These are phyloP conservation scores for Pseudozyma sp. DNA, from an alignment of 1,284 basidiomycete genomes.

Conservation along the genomic window DNA sequence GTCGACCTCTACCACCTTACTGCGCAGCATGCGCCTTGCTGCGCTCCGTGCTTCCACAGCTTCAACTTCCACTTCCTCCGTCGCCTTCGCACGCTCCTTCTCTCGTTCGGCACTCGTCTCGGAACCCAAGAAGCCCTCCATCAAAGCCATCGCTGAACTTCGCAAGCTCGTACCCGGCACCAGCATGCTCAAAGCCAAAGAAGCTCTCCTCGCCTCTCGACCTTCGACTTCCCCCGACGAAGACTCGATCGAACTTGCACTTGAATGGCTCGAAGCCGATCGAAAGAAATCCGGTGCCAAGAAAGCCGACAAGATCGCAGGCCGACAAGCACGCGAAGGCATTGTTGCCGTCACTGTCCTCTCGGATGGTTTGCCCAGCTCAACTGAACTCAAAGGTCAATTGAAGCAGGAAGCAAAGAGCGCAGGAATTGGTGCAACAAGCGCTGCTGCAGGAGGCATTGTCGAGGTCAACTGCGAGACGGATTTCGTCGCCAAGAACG, in stretches of 20 bases:
- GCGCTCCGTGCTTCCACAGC: neutral
- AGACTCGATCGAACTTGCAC: slow-evolving; percentile 80
- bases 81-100: slow-evolving; percentile 8
- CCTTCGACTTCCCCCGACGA: slow-evolving; percentile 67
- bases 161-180: slow-evolving; percentile 79
- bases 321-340: slow-evolving; percentile 81
- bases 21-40: slow-evolving; percentile 16
- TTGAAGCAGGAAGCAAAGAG: slow-evolving; percentile 69
- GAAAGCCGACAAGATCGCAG: slow-evolving; percentile 85
- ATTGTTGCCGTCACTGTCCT: slow-evolving; percentile 82
- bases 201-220: slow-evolving; percentile 79
- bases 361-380: slow-evolving; percentile 72
- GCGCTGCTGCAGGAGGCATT: slow-evolving; percentile 77
- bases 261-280: slow-evolving; percentile 84
- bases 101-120: slow-evolving; percentile 8
- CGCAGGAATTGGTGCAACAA: slow-evolving; percentile 39
- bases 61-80: neutral
- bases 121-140: slow-evolving; percentile 68
- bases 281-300: slow-evolving; percentile 78
- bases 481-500: slow-evolving; percentile 91
- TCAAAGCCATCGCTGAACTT: slow-evolving; percentile 85
- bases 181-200: slow-evolving; percentile 86
- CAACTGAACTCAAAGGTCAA: slow-evolving; percentile 23
- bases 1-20: slow-evolving; percentile 1
- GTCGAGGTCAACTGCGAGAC: slow-evolving; percentile 96